Evolutionary conservation across 2,329 filamentous ascomycete species (phyloP), one percentile per base, ranked within the genome.

Genomic region (Sclerotinia spermophila): DNA sequence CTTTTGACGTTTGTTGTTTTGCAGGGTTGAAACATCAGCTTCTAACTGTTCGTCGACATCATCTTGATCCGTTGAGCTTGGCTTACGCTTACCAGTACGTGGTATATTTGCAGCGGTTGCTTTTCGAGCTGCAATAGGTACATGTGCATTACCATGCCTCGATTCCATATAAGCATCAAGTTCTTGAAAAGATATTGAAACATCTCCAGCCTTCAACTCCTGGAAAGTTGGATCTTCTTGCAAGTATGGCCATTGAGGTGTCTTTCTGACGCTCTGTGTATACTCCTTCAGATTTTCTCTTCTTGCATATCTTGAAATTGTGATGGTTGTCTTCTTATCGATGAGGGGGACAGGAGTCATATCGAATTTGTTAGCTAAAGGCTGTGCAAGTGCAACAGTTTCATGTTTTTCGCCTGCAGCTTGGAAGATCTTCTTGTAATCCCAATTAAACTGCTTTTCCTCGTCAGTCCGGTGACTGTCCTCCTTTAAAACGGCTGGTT

Each of bases 311-410:
- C 81, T 79, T 3, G 84, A 85, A 58, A 82, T 81, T 61, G 85
- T 80, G 69, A 80, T 81, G 30, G 79, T 79, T 19, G 82, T 80
- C 73, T 83, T 80, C 75, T 81, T 83, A 7, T 82, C 79, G 27
- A 81, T 81, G 38, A 84, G 82, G 53, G 84, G 81, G 44, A 85
- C 82, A 11, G 84, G 80, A 24, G 82, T 81, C 30, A 84, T 83
- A 53, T 79, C 82, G 71, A 83, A 85, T 27, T 79, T 77, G 24
- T 76, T 73, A 5, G 82, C 80, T 1, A 86, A 77, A 30, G 84
- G 83, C 71, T 81, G 84, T 19, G 82, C 83, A 68, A 85, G 81
- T n/a, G 82, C 81, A 51, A 85, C 83, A n/a, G 82, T 81, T 10
- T 79, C 78, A 69, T 81, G 81, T 17, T 72, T 70, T 6, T 78